A percentile compares a stretch with the other conserved stretches of the same genome.
These are phyloP conservation scores for Linderniella brevidens DNA, from an alignment of 257 asterid species.

Conservation along the genomic window DNA sequence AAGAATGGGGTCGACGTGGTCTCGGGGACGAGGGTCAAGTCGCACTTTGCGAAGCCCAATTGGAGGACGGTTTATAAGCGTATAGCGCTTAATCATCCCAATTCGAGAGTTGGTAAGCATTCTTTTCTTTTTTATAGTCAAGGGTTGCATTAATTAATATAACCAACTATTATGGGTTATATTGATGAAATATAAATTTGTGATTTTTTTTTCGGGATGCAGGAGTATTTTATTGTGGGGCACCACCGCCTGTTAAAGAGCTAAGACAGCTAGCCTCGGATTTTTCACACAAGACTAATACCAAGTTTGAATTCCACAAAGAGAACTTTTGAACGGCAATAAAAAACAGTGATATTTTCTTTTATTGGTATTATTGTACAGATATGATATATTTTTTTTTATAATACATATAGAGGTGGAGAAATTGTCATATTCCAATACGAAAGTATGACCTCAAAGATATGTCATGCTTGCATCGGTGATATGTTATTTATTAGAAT, in stretches of 20 bases:
- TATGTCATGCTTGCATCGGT: no score
- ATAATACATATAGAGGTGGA: no score
- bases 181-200: not conserved
- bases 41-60: constrained; percentile 60
- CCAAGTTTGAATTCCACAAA: constrained; percentile 56
- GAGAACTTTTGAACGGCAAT: constrained; percentile 29
- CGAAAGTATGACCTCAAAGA: no score
- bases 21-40: constrained; percentile 44
- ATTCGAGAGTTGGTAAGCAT: constrained; percentile 44
- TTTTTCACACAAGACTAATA: constrained; percentile 39
- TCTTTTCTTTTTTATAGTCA: no score
- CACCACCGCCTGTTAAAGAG: constrained; percentile 41
- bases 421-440: no score
- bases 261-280: constrained; percentile 45
- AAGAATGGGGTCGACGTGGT: constrained; percentile 57
- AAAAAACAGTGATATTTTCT: not conserved
- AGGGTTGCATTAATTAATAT: no score
- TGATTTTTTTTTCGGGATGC: constrained; percentile 10
- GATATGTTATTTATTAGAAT: no score
- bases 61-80: constrained; percentile 55
- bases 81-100: constrained; percentile 44
- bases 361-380: not conserved
- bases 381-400: no score
- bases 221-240: constrained; percentile 70
- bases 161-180: no score